Base-by-base conservation (phyloP, 2,329 filamentous ascomycete species). In the Septoria petroselini region DNA sequence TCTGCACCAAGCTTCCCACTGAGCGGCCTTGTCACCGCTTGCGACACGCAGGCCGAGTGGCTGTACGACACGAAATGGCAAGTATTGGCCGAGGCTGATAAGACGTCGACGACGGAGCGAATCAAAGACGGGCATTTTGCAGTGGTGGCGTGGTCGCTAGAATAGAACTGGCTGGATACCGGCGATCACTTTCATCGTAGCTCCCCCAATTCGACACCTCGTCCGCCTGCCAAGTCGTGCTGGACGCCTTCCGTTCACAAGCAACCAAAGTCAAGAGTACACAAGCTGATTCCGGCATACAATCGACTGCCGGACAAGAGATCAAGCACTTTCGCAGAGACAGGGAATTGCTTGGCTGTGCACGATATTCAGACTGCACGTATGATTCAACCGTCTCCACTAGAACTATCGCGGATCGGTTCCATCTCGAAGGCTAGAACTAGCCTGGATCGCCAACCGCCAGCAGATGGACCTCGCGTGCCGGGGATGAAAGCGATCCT, bases 1-100 rank as follows among this genome's bases (percentile, higher is more conserved):
- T 29, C 30, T 14, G 15, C 9, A 40, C 41, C 48, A 51, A 45
- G 48, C 48, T 37, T 41, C 27, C 14, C 18, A 35, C 46, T 46
- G 27, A 51, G 23, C 21, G 41, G 29, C 15, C 29, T 33, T 29
- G 41, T 31, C 48, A 41, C 48, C 48, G 5, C 23, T 33, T 33
- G 41, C 41, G 9, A 38, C 5, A 21, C 21, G 2, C 17, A 11
- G 23, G 17, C 27, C 27, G 27, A 33, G 9, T 31, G 18, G 4
- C 21, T 19, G 40, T 25, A 30, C 15, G 31, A 23, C 30, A 35
- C 18, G 31, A 25, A 33, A 33, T 5, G 30, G 41, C 41, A 29
- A 29, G 9, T 18, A 17, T 14, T 5, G 5, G 12, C 42, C 33
- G 33, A 29, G 33, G 41, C 35, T 45, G 42, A 45, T 38, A 45